These are phyloP conservation scores for Chlamydomonas sp. DNA, from an alignment of 139 green algal genomes.

Conservation along the genomic window DNA sequence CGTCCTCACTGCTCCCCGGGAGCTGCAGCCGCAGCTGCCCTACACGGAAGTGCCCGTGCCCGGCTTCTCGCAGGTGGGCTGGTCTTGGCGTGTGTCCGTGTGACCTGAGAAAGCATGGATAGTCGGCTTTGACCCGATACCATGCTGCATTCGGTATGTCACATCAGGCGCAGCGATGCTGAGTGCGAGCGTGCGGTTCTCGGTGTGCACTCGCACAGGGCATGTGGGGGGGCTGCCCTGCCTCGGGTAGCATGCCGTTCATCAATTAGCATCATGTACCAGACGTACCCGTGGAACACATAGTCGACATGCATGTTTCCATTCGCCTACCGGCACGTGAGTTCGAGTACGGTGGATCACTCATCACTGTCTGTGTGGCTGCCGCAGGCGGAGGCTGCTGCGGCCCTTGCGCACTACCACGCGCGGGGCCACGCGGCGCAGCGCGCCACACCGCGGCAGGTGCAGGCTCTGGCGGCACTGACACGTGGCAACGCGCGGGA, in stretches of 20 bases:
- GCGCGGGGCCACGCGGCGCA: background rate
- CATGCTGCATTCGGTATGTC: no score
- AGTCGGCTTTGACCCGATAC: background rate
- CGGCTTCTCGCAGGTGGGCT: background rate
- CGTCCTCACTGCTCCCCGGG: slow-evolving; percentile 1
- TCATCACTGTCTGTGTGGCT: no score
- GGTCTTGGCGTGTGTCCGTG: background rate
- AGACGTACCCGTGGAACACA: no score
- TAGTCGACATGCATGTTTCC: no score
- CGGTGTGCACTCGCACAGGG: no score
- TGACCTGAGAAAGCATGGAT: background rate
- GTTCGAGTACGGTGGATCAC: no score
- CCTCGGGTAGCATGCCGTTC: no score
- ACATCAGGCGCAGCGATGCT: no score
- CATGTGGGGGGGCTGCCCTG: no score
- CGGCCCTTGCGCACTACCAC: slow-evolving; percentile 27
- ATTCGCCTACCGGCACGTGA: no score
- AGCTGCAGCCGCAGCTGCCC: background rate
- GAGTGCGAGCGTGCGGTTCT: no score
- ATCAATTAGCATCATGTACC: no score
- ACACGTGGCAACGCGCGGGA: slow-evolving; percentile 34
- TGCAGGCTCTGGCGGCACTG: background rate
- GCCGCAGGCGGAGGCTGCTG: slow-evolving; percentile 7
- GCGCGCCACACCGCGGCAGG: background rate
- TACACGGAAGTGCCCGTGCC: slow-evolving; percentile 1